Evolutionary conservation across 2,329 filamentous ascomycete species (phyloP).

Genomic region (Aspergillus hiratsukae): DNA sequence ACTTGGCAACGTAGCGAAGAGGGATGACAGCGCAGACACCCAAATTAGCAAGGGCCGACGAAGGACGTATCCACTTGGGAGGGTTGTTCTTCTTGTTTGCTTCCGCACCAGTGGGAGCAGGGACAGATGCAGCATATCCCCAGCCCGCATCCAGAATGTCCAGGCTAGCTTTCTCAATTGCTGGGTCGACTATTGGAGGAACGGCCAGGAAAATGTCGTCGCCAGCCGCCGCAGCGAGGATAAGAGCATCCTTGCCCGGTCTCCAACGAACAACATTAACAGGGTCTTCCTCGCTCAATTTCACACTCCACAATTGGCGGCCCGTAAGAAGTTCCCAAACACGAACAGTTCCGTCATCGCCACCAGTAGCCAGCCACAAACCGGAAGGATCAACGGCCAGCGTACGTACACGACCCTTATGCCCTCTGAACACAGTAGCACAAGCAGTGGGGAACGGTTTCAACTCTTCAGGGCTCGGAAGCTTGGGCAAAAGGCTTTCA

Average conservation of each 20-base stretch:
- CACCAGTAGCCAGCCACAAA: conserved; percentile 81
- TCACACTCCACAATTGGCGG: conserved; percentile 80
- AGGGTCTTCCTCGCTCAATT: conserved; percentile 69
- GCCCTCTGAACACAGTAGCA: conserved; percentile 80
- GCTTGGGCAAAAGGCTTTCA: conserved; percentile 82
- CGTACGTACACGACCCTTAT: conserved; percentile 81
- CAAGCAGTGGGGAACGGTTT: conserved; percentile 92
- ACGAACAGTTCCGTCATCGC: conserved; percentile 87
- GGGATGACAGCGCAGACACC: conserved; percentile 75
- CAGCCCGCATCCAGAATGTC: conserved; percentile 84
- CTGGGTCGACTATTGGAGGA: conserved; percentile 66
- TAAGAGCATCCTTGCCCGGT: conserved; percentile 71
- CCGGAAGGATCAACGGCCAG: conserved; percentile 82
- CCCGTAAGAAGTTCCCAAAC: conserved; percentile 87
- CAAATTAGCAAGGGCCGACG: conserved; percentile 65
- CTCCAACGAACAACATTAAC: conserved; percentile 89
- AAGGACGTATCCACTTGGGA: conserved; percentile 79
- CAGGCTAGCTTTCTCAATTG: conserved; percentile 68
- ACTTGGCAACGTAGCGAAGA: conserved; percentile 75
- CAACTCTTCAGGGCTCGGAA: conserved; percentile 88
- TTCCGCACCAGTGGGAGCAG: conserved; percentile 48
- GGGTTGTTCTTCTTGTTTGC: conserved; percentile 65
- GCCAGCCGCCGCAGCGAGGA: conserved; percentile 78
- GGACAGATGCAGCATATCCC: conserved; percentile 70
- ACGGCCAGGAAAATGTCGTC: conserved; percentile 83